A percentile compares a stretch with the other conserved stretches of the same genome.
Conservation (phyloP, 2,329 filamentous ascomycete species). For the Hypoxylon sp. region DNA sequence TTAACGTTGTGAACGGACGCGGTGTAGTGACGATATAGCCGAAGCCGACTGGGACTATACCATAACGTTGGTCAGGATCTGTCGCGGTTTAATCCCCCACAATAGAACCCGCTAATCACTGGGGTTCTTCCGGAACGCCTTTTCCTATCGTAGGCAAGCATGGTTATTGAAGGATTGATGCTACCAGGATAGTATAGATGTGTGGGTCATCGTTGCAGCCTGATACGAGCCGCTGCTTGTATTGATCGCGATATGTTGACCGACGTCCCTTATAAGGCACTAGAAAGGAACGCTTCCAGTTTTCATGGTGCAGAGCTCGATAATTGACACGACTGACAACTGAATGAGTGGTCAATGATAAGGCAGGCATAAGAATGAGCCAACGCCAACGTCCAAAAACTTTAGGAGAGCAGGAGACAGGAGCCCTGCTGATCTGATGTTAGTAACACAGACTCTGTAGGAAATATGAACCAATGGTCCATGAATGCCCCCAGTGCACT, state of each 20-base stretch:
- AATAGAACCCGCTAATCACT: neutral
- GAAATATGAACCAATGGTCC: neutral
- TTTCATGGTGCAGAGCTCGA: neutral
- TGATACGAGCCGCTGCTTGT: neutral
- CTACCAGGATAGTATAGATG: neutral
- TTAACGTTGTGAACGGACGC: neutral
- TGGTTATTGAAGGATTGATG: neutral
- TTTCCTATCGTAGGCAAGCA: neutral
- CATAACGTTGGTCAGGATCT: neutral
- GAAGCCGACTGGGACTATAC: neutral
- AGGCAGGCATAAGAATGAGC: neutral
- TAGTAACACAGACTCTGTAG: neutral
- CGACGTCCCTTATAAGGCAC: neutral
- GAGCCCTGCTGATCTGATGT: neutral
- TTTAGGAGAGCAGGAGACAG: neutral
- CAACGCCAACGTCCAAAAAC: neutral
- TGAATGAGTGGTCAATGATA: neutral
- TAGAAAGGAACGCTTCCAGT: neutral
- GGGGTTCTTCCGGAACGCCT: neutral
- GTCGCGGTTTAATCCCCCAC: neutral
- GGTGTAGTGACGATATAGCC: neutral
- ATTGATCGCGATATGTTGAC: neutral
- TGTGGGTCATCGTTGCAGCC: neutral
- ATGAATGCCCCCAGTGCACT: neutral
- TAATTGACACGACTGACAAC: neutral